Conservation (phyloP, 2,329 filamentous ascomycete species). For the Ophiosphaerella korrae region DNA sequence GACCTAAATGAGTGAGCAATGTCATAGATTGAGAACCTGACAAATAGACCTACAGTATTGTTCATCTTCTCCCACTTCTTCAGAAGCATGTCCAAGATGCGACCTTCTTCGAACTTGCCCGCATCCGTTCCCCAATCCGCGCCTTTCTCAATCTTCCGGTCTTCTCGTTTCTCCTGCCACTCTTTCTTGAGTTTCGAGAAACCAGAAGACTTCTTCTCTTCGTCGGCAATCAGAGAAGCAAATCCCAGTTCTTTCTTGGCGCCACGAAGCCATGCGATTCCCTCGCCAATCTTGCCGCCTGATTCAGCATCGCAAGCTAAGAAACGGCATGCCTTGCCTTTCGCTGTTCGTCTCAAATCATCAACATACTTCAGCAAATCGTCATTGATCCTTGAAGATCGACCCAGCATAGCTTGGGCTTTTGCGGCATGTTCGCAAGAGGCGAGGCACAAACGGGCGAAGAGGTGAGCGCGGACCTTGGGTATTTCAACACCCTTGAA, state of each 20-base stretch:
- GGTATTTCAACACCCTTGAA: constrained; percentile 86
- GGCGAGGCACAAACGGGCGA: constrained; percentile 84
- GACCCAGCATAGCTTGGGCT: constrained; percentile 61
- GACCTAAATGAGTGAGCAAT: constrained; percentile 58
- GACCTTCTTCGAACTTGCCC: constrained; percentile 80
- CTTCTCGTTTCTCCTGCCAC: constrained; percentile 77
- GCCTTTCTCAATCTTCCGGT: constrained; percentile 76
- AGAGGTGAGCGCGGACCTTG: constrained; percentile 85
- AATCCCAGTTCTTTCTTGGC: constrained; percentile 77
- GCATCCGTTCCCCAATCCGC: constrained; percentile 79
- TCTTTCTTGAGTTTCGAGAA: constrained; percentile 72
- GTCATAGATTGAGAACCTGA: not conserved
- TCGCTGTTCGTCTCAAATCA: constrained; percentile 73
- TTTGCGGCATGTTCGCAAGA: constrained; percentile 85
- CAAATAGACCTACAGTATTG: constrained; percentile 70
- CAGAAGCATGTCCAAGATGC: constrained; percentile 85
- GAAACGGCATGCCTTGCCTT: constrained; percentile 87
- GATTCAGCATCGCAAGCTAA: constrained; percentile 88
- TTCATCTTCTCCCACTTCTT: constrained; percentile 92
- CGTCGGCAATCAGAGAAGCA: constrained; percentile 45
- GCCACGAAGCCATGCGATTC: constrained; percentile 83
- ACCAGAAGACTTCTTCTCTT: constrained; percentile 58
- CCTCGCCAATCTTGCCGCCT: constrained; percentile 78
- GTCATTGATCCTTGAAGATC: constrained; percentile 61
- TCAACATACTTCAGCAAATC: constrained; percentile 74